These are phyloP conservation scores for Tetradesmus obliquus DNA, from an alignment of 139 green algal species.

Conservation along the genomic window DNA sequence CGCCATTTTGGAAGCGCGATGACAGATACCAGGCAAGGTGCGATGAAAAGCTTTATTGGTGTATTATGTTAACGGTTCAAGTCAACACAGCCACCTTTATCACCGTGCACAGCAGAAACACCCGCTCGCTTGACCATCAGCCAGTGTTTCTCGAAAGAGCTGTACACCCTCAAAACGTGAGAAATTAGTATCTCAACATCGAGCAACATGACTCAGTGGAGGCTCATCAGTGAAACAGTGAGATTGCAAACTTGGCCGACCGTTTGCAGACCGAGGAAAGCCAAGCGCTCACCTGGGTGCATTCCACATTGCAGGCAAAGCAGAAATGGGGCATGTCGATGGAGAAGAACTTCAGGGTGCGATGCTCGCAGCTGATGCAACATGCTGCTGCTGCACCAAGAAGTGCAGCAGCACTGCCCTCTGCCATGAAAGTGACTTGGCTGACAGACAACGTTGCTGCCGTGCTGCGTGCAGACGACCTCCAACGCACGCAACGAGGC, in stretches of 20 bases:
- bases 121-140: neutral
- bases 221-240: constrained; percentile 31
- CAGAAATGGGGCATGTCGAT: constrained; percentile 73
- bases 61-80: too few relatives aligned
- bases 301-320: constrained; percentile 36
- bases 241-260: neutral
- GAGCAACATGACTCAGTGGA: constrained; percentile 20
- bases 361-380: neutral
- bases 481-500: constrained; percentile 84
- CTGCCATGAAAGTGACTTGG: neutral
- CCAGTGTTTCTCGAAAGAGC: neutral
- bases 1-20: neutral
- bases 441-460: neutral
- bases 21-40: neutral
- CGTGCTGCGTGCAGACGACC: constrained; percentile 47
- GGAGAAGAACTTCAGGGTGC: constrained; percentile 51
- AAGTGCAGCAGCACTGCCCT: neutral
- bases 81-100: too few relatives aligned
- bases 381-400: neutral
- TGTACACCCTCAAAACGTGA: neutral
- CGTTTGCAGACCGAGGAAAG: neutral
- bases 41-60: neutral
- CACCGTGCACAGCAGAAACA: neutral
- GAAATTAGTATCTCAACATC: neutral
- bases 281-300: neutral